Evolutionary conservation across 371 early-diverging fungal species (phyloP).

Genomic region (Rhizopus arrhizus): DNA sequence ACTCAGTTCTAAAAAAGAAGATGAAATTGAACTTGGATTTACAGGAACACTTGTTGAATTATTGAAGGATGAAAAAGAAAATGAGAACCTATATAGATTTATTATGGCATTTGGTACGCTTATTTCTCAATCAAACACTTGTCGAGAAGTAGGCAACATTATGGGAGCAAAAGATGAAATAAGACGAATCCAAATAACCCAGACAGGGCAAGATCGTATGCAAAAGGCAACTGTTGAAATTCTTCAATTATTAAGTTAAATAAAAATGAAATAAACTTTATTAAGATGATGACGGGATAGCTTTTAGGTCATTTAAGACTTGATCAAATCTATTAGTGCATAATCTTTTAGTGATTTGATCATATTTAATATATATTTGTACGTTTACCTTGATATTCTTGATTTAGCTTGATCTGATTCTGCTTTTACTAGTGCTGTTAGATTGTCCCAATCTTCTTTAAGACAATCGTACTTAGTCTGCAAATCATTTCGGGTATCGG

Average conservation of each 20-base stretch:
- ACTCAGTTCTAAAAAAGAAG: slow-evolving; percentile 37
- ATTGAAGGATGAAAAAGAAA: slow-evolving; percentile 51
- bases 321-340: slow-evolving; percentile 24
- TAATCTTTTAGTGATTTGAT: not conserved
- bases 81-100: slow-evolving; percentile 59
- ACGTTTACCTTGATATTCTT: slow-evolving; percentile 26
- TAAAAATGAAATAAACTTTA: slow-evolving; percentile 1
- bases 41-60: slow-evolving; percentile 47
- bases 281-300: not conserved
- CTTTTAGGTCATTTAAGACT: slow-evolving; percentile 22
- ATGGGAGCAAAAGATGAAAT: slow-evolving; percentile 35
- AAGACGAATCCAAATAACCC: slow-evolving; percentile 13
- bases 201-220: slow-evolving; percentile 25
- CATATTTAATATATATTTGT: not conserved
- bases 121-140: slow-evolving; percentile 36
- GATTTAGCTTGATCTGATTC: slow-evolving; percentile 34
- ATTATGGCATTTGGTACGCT: slow-evolving; percentile 65
- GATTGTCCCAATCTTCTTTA: slow-evolving; percentile 28
- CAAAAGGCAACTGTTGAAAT: slow-evolving; percentile 27
- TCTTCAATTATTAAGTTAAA: slow-evolving; percentile 17
- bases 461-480: slow-evolving; percentile 24
- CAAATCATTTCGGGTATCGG: slow-evolving; percentile 13
- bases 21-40: slow-evolving; percentile 50
- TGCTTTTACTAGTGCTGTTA: slow-evolving; percentile 25
- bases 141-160: slow-evolving; percentile 38